These are phyloP conservation scores for Ottelia alismoides DNA, from an alignment of 106 monocot genomes.

Conservation along the genomic window DNA sequence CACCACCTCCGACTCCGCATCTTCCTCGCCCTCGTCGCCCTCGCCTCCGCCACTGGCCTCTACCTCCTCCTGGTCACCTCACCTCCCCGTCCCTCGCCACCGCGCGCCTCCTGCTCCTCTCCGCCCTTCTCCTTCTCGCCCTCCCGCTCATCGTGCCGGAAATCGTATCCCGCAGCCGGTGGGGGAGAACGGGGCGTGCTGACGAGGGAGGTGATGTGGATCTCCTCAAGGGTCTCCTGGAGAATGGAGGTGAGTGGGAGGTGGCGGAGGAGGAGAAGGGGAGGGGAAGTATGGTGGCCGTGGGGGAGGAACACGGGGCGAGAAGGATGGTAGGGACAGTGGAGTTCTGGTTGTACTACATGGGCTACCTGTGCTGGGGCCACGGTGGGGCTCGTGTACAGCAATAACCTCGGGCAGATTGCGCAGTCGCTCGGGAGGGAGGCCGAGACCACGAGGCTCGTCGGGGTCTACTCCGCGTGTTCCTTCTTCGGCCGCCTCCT, in stretches of 20 bases:
- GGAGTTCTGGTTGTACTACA: constrained; percentile 81
- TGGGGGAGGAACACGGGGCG: constrained; percentile 55
- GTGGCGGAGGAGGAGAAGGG: background rate
- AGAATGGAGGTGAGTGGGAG: background rate
- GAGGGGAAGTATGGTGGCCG: background rate
- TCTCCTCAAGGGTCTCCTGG: constrained; percentile 21
- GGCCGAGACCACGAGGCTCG: constrained; percentile 26
- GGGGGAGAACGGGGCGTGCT: background rate
- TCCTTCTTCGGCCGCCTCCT: constrained; percentile 84
- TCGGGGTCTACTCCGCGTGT: constrained; percentile 72
- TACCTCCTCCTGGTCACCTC: constrained; percentile 65
- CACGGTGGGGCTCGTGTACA: constrained; percentile 76
- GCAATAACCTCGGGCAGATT: constrained; percentile 82
- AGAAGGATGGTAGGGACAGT: constrained; percentile 26
- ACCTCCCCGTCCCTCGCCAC: constrained; percentile 9
- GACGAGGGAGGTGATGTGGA: constrained; percentile 4
- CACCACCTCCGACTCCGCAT: constrained; percentile 22
- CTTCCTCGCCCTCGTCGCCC: constrained; percentile 51
- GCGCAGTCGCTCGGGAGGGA: constrained; percentile 51
- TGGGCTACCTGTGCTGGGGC: constrained; percentile 75
- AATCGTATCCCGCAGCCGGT: constrained; percentile 6
- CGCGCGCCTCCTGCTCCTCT: constrained; percentile 29
- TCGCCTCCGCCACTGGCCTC: constrained; percentile 74
- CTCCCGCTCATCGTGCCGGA: constrained; percentile 56
- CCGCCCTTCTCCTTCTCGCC: constrained; percentile 44